These are phyloP conservation scores for Gaeumannomyces tritici DNA, from an alignment of 2,329 filamentous ascomycete species.

Conservation along the genomic window DNA sequence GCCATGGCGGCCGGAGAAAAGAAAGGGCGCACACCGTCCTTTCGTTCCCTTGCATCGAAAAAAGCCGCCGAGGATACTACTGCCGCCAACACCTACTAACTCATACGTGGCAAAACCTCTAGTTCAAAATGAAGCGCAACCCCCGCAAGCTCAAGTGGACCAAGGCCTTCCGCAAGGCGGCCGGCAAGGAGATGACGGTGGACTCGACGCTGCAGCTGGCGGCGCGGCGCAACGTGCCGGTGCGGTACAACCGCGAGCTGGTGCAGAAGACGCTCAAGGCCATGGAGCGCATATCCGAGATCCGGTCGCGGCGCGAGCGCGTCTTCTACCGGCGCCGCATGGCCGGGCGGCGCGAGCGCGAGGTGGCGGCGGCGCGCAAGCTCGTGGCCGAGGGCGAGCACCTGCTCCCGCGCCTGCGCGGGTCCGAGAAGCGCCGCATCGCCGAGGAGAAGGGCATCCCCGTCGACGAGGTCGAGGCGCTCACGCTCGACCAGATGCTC, in stretches of 20 bases:
- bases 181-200: constrained; percentile 83
- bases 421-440: constrained; percentile 58
- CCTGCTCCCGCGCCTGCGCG: constrained; percentile 66
- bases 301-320: constrained; percentile 72
- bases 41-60: neutral
- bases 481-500: constrained; percentile 20
- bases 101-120: neutral
- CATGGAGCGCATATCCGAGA: constrained; percentile 85
- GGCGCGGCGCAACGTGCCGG: constrained; percentile 84
- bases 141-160: constrained; percentile 96
- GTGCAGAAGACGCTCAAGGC: constrained; percentile 80
- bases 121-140: constrained; percentile 98
- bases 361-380: constrained; percentile 73
- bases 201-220: constrained; percentile 87
- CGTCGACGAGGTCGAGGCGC: constrained; percentile 22
- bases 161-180: constrained; percentile 78
- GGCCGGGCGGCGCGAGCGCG: constrained; percentile 77
- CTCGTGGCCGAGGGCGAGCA: constrained; percentile 89
- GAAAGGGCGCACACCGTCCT: neutral
- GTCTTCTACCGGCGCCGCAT: constrained; percentile 92
- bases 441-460: constrained; percentile 34
- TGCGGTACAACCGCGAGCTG: constrained; percentile 92
- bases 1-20: too few species aligned
- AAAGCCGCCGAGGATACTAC: too few species aligned
- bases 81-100: neutral